Conservation (phyloP, 345 rosid genomes). For the Hibiscus syriacus region DNA sequence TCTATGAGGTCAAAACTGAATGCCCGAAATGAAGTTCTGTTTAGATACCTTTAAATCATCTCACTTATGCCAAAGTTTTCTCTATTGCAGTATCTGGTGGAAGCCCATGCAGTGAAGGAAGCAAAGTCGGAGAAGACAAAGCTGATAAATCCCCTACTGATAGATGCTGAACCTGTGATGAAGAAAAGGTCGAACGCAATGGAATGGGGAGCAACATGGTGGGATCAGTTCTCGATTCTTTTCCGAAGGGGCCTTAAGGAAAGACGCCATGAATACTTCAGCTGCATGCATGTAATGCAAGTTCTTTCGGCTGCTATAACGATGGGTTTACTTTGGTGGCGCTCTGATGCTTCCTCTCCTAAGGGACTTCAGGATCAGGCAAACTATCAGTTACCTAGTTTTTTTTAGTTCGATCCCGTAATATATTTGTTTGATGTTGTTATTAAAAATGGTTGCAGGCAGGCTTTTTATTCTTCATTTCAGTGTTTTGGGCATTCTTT, state of each 20-base stretch:
- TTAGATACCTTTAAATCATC: neutral
- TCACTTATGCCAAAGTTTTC: neutral
- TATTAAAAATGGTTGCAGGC: slow-evolving; percentile 15
- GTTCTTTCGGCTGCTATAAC: slow-evolving; percentile 21
- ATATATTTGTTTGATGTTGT: neutral
- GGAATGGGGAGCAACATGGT: slow-evolving; percentile 20
- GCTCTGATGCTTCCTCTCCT: slow-evolving; percentile 22
- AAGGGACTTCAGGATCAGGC: slow-evolving; percentile 30
- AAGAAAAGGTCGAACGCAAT: neutral
- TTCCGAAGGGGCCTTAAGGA: slow-evolving; percentile 20
- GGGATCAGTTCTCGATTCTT: slow-evolving; percentile 26
- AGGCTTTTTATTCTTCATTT: slow-evolving; percentile 28
- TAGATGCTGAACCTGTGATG: slow-evolving; percentile 10
- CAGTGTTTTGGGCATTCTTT: slow-evolving; percentile 31
- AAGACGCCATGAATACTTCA: slow-evolving; percentile 25
- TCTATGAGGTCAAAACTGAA: slow-evolving; percentile 17
- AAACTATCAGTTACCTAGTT: neutral
- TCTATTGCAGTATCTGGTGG: slow-evolving; percentile 15
- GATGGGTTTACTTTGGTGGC: slow-evolving; percentile 24
- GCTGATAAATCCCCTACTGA: neutral
- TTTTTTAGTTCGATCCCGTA: neutral
- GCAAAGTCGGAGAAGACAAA: slow-evolving; percentile 2
- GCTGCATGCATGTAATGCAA: slow-evolving; percentile 20
- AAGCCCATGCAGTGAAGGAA: slow-evolving; percentile 10
- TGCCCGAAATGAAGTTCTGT: neutral